Conservation (phyloP, 2,329 filamentous ascomycete genomes). For the Colletotrichum lentis region DNA sequence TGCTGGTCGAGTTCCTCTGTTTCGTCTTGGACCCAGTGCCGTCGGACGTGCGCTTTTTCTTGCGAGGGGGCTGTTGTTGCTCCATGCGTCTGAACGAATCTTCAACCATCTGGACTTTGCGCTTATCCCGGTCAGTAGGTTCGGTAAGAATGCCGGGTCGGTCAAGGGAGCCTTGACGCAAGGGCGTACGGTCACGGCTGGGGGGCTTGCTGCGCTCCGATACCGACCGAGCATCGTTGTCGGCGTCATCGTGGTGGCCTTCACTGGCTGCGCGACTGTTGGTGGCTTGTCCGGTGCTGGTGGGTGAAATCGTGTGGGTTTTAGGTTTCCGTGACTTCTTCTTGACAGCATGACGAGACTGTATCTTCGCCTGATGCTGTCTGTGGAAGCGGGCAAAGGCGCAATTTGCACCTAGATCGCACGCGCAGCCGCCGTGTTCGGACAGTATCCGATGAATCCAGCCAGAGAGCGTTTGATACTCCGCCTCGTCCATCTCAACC, state of each 20-base stretch:
- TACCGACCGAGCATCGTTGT: constrained; percentile 61
- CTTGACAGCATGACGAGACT: constrained; percentile 52
- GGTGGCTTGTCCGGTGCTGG: constrained; percentile 67
- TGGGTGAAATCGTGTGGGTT: constrained; percentile 65
- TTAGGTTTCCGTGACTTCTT: constrained; percentile 66
- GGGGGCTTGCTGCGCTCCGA: constrained; percentile 69
- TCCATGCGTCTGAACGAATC: constrained; percentile 70
- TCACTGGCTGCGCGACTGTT: constrained; percentile 72
- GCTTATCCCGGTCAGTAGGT: constrained; percentile 71
- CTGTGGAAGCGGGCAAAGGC: constrained; percentile 71
- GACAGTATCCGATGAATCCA: constrained; percentile 77
- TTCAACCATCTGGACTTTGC: constrained; percentile 72
- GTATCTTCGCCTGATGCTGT: constrained; percentile 60
- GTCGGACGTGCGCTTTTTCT: constrained; percentile 70
- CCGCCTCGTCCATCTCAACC: constrained; percentile 64
- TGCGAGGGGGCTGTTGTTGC: constrained; percentile 62
- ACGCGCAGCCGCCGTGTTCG: constrained; percentile 83
- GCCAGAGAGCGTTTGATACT: constrained; percentile 67
- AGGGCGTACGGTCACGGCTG: constrained; percentile 71
- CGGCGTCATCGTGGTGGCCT: constrained; percentile 63
- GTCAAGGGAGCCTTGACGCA: constrained; percentile 67
- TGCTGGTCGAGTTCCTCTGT: constrained; percentile 40
- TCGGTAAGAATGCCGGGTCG: constrained; percentile 69
- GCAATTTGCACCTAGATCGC: constrained; percentile 69
- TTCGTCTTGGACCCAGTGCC: constrained; percentile 51